Conservation (phyloP, 2,329 filamentous ascomycete genomes). For the Cladosporium sp. region DNA sequence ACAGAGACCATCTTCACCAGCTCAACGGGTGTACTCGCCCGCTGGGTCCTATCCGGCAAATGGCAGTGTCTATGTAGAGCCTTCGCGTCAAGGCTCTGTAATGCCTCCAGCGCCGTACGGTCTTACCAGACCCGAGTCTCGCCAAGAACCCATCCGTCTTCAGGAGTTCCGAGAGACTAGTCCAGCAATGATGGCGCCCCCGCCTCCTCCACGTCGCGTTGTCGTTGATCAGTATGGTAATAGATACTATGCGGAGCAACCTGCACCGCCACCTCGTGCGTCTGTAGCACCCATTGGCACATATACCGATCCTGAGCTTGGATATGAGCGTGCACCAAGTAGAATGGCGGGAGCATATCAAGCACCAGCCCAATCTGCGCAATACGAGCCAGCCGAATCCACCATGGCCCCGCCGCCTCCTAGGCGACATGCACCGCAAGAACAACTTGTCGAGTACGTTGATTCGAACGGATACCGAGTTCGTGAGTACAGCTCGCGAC, state of each 20-base stretch:
- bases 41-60: slow-evolving; percentile 37
- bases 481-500: slow-evolving; percentile 17
- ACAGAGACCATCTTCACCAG: slow-evolving; percentile 41
- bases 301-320: slow-evolving; percentile 36
- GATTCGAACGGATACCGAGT: slow-evolving; percentile 25
- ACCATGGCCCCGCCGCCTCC: slow-evolving; percentile 24
- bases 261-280: slow-evolving; percentile 39
- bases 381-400: slow-evolving; percentile 37
- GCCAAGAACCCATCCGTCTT: slow-evolving; percentile 17
- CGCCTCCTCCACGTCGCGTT: slow-evolving; percentile 52
- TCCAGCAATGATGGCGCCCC: slow-evolving; percentile 46
- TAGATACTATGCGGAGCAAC: slow-evolving; percentile 63
- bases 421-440: slow-evolving; percentile 15
- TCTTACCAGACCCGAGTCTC: slow-evolving; percentile 33
- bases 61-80: slow-evolving; percentile 41
- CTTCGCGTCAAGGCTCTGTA: slow-evolving; percentile 20
- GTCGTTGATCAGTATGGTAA: slow-evolving; percentile 80
- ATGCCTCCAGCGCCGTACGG: slow-evolving; percentile 21
- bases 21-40: slow-evolving; percentile 37
- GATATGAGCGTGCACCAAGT: slow-evolving; percentile 58
- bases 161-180: slow-evolving; percentile 32
- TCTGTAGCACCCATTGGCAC: slow-evolving; percentile 44
- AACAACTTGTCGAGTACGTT: slow-evolving; percentile 25
- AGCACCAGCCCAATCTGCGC: slow-evolving; percentile 12
- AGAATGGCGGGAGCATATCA: slow-evolving; percentile 36